Base-by-base conservation (phyloP, 1,284 basidiomycete genomes). In the Ustilago sp. region DNA sequence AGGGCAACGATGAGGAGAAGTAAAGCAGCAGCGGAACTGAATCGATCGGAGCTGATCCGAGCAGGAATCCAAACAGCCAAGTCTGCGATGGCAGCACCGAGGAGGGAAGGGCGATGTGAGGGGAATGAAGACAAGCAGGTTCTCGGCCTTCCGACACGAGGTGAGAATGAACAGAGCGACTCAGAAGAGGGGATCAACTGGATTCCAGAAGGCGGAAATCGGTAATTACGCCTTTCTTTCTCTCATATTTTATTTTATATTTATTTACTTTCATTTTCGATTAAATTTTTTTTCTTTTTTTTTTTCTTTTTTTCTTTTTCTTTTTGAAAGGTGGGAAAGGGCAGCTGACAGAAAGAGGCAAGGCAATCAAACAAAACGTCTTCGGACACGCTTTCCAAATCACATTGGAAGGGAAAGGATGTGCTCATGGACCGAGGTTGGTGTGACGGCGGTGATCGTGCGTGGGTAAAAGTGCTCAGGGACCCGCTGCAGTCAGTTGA, bases 141-240 rank as follows among this genome's bases (percentile, higher is more conserved):
- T 47, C 39, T 43, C 41, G 57, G 48, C n/a, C n/a, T n/a, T 28
- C n/a, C 35, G 54, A 38, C 35, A 39, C 23, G 23, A 41, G 38
- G 13, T 32, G 51, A 35, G 7, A 11, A 35, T 45, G 13, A 11
- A 32, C 41, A 6, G 31, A 47, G 7, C 19, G 38, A 65, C 51
- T 57, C 57, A 59, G 63, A 39, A 59, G 51, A 59, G 52, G 55
- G 57, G 57, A 63, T 47, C 65, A 67, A 51, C 45, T 35, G 45
- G 23, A 48, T 48, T 50, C 48, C 15, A 50, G 48, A 50, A 50
- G 47, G 45, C 52, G 59, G 59, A 52, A 67, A 48, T 45, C 60
- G 67, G 61, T 50, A 58, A 55, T 35, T 39, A 28, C 64, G 51
- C 48, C 48, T 19, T 39, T 28, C 38, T 39, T 3, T 39, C 38